A percentile compares a stretch with the other conserved stretches of the same genome.
phyloP scores from a whole-genome alignment of 257 asterid genomes.

The Striga asiatica region DNA sequence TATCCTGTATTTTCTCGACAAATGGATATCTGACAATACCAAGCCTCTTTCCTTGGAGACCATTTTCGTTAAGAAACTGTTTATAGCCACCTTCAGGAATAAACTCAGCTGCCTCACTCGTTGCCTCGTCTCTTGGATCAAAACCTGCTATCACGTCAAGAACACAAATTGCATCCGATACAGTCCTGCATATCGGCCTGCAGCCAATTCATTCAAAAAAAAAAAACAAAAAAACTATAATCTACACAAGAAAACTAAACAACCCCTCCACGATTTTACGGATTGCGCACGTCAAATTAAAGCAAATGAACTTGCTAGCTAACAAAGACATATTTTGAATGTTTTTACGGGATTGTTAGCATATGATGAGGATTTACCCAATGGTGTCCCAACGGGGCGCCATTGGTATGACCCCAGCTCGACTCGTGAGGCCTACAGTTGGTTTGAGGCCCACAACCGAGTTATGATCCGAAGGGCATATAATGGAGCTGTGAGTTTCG shows the following conservation, averaged over 20 bases:
- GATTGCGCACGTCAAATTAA: no score
- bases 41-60: constrained; percentile 46
- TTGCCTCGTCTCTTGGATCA: constrained; percentile 43
- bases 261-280: no score
- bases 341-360: no score
- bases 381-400: constrained; percentile 56
- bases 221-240: no score
- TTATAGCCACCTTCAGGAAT: constrained; percentile 52
- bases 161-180: constrained; percentile 48
- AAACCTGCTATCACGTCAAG: constrained; percentile 55
- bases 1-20: constrained; percentile 19
- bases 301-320: background rate
- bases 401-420: constrained; percentile 59
- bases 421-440: constrained; percentile 60
- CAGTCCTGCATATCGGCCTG: constrained; percentile 53
- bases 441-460: constrained; percentile 68
- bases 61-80: constrained; percentile 40
- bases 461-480: constrained; percentile 50
- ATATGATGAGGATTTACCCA: constrained; percentile 41
- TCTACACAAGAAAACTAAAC: no score
- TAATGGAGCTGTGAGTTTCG: constrained; percentile 54
- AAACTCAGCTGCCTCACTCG: constrained; percentile 33
- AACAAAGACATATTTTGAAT: background rate
- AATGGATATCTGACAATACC: constrained; percentile 54
- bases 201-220: constrained; percentile 13